Evolutionary conservation across 345 rosid genomes (phyloP).

Genomic region (Arabis alpina): DNA sequence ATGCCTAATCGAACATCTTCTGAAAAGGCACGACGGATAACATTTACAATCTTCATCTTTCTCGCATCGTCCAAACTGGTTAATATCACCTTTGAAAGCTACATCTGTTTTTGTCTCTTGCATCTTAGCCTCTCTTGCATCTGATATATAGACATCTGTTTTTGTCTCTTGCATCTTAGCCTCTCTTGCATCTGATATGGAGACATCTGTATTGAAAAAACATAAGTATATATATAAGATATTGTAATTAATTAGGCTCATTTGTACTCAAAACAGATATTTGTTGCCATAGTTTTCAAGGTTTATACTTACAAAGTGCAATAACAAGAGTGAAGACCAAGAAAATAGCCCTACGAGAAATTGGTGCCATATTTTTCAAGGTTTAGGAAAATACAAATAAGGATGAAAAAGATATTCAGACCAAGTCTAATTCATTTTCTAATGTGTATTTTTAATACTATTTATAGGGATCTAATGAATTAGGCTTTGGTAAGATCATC

Average conservation of each 20-base stretch:
- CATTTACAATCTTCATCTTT: conserved; percentile 14
- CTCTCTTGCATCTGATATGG: conserved; percentile 14
- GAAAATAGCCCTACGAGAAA: neutral
- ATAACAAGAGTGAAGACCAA: neutral
- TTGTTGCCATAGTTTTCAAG: neutral
- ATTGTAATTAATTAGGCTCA: neutral
- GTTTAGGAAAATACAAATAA: conserved; percentile 1
- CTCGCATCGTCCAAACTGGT: conserved; percentile 25
- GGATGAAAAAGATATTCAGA: neutral
- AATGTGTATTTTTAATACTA: neutral
- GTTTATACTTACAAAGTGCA: conserved; percentile 7
- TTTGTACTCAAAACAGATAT: neutral
- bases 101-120: neutral
- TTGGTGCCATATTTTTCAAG: conserved; percentile 10
- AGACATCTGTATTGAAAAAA: neutral
- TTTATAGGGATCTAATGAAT: conserved; percentile 6
- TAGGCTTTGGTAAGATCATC: neutral
- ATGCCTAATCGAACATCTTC: conserved; percentile 12
- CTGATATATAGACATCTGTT: too few relatives aligned
- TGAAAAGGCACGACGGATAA: conserved; percentile 3
- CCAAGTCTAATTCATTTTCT: neutral
- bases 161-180: conserved; percentile 24
- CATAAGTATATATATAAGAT: neutral
- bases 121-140: neutral
- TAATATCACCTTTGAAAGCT: conserved; percentile 5